These are phyloP conservation scores for Aspergillus sp. DNA, from an alignment of 2,329 filamentous ascomycete genomes.

Conservation along the genomic window DNA sequence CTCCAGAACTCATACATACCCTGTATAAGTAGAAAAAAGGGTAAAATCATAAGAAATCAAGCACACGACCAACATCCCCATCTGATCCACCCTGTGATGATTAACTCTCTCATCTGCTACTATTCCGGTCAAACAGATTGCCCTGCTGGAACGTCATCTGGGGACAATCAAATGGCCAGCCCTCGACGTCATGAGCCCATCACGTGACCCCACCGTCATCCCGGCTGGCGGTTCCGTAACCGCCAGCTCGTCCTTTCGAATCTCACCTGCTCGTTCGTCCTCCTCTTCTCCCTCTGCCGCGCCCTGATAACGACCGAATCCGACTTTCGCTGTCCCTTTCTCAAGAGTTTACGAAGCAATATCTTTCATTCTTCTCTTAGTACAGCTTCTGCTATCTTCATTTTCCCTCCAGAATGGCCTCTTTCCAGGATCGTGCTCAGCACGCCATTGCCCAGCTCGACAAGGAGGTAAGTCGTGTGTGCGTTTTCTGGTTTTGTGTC, in stretches of 20 bases:
- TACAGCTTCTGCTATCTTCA: conserved; percentile 6
- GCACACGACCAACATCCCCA: not conserved
- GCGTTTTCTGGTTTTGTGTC: conserved; percentile 23
- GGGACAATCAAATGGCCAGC: not conserved
- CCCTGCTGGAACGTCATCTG: not conserved
- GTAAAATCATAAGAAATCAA: not conserved
- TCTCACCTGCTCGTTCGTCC: conserved; percentile 10
- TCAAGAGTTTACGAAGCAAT: not conserved
- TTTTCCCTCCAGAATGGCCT: conserved; percentile 34
- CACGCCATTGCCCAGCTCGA: conserved; percentile 67
- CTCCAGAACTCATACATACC: not conserved
- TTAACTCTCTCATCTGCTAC: no score
- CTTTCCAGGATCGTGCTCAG: conserved; percentile 64
- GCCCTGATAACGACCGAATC: conserved; percentile 14
- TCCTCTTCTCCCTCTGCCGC: conserved; percentile 1
- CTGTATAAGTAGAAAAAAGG: no score
- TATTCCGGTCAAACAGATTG: no score
- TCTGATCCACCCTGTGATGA: not conserved
- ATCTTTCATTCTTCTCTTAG: conserved; percentile 1
- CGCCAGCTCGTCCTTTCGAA: conserved; percentile 23
- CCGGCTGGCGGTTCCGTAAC: conserved; percentile 10
- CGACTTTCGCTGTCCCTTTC: conserved; percentile 2
- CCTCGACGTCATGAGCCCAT: conserved; percentile 21
- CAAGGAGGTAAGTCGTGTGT: conserved; percentile 59
- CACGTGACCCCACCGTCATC: conserved; percentile 26